Base-by-base conservation (phyloP, 169 alveolate genomes). In the Eimeria brunetti region DNA sequence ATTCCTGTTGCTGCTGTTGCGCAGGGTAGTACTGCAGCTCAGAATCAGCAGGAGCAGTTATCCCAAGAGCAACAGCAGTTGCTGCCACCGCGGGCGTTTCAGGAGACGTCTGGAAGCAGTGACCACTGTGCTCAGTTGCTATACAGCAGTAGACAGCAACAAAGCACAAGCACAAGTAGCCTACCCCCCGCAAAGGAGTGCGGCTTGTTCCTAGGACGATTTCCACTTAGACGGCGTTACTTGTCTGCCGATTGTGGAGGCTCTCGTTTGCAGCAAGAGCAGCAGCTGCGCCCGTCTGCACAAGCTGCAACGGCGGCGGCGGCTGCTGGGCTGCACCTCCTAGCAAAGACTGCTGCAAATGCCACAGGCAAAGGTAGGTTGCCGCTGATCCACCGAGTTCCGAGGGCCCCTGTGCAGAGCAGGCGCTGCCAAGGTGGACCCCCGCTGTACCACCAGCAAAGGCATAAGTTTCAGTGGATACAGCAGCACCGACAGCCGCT, bases 141-240 rank as follows among this genome's bases (percentile, higher is more conserved):
- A 30, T 18, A 14, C 56, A 24, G 33, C 53, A 16, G 53, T 44
- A 51, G 24, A 30, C 91, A 84, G 53, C 91, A 56, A 27, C 49
- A 84, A 27, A 80, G 91, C 91, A 84, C 78, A 30, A 84, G 91
- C 78, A 75, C 60, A 16, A 75, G 85, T 56, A 56, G 91, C 62
- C 91, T 84, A 36, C 91, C 91, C 24, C 22, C 58, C 27, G 36
- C 76, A 44, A 51, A 84, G 91, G 91, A 53, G 33, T 84, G 91
- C 78, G 76, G 91, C 33, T 53, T 84, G 91, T 78, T 84, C 27
- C 33, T 84, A 49, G 78, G 91, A 14, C 91, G 78, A 41, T 84
- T 84, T 36, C 91, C 91, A 2, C 75, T 84, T 58, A 84, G 91
- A 36, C 49, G 91, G 91, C 91, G 91, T 14, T 56, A 56, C 91